Conservation (phyloP, 495 filamentous ascomycete species). For the Penicillium canescens region DNA sequence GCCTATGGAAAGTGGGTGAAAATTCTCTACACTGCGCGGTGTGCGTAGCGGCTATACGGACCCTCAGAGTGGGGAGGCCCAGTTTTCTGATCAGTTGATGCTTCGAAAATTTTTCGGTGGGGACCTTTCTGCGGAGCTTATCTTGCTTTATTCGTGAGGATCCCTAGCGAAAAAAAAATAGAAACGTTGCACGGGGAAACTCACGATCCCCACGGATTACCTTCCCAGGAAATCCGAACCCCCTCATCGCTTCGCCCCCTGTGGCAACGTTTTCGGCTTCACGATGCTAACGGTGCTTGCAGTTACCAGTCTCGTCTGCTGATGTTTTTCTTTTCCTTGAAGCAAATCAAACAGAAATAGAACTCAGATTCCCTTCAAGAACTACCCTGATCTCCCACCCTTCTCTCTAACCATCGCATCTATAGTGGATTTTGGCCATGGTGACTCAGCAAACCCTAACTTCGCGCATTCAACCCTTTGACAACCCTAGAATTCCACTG, state of each 20-base stretch:
- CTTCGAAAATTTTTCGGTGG: conserved; percentile 35
- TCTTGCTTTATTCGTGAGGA: conserved; percentile 18
- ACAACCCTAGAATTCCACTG: background rate
- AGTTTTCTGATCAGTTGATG: conserved; percentile 30
- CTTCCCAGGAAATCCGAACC: conserved; percentile 27
- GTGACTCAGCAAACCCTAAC: conserved; percentile 8
- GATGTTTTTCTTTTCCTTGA: background rate
- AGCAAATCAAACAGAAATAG: no score
- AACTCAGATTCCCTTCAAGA: no score
- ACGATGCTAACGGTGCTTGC: background rate
- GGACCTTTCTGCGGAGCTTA: conserved; percentile 28
- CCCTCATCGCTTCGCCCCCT: conserved; percentile 13
- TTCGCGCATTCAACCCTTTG: background rate
- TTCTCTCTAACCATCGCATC: background rate
- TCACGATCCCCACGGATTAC: conserved; percentile 34
- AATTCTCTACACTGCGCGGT: background rate
- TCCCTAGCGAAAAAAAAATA: conserved; percentile 10
- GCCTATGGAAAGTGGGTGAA: no score
- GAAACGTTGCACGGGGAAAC: conserved; percentile 22
- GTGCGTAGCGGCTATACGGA: conserved; percentile 13
- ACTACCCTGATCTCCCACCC: background rate
- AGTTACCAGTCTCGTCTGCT: background rate
- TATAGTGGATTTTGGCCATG: background rate
- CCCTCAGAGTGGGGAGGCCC: conserved; percentile 13
- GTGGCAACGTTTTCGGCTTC: background rate